Percentiles rank a stretch among this genome's conserved stretches.
Conservation (phyloP, 352 stramenopile species). For the Phytophthora chlamydospora region DNA sequence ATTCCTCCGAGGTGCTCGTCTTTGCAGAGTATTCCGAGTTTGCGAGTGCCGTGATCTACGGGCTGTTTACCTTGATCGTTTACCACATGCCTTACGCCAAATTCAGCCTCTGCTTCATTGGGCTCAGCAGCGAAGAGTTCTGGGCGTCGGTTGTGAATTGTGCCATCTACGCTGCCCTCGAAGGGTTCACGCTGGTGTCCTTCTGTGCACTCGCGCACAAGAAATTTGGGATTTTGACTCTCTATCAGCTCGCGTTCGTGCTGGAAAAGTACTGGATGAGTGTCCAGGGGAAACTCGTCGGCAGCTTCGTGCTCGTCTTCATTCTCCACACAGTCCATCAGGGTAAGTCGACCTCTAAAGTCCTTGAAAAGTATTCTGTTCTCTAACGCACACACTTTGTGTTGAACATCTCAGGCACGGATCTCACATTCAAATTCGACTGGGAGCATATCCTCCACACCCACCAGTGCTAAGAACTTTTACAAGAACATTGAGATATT, state of each 20-base stretch:
- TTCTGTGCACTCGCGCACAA: slow-evolving; percentile 18
- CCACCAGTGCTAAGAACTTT: not conserved
- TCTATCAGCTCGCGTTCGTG: slow-evolving; percentile 39
- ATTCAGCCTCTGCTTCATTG: slow-evolving; percentile 29
- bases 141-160: slow-evolving; percentile 8
- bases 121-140: slow-evolving; percentile 1
- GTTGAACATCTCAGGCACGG: not conserved
- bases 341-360: not conserved
- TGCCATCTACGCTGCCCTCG: slow-evolving; percentile 19
- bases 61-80: slow-evolving; percentile 25
- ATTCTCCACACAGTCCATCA: slow-evolving; percentile 28
- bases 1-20: slow-evolving; percentile 27
- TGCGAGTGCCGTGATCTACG: slow-evolving; percentile 30
- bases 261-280: slow-evolving; percentile 42
- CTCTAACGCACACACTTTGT: too few species aligned
- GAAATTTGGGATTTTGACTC: slow-evolving; percentile 33
- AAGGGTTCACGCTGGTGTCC: slow-evolving; percentile 23
- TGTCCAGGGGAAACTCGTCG: slow-evolving; percentile 29
- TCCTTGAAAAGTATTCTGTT: too few species aligned
- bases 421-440: slow-evolving; percentile 12
- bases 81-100: slow-evolving; percentile 21
- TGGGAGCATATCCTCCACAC: slow-evolving; percentile 2
- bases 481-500: not conserved
- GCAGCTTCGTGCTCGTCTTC: slow-evolving; percentile 32
- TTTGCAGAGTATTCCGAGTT: slow-evolving; percentile 44